Evolutionary conservation across 768 basidiomycete species (phyloP).

Genomic region (Naematelia encephala): DNA sequence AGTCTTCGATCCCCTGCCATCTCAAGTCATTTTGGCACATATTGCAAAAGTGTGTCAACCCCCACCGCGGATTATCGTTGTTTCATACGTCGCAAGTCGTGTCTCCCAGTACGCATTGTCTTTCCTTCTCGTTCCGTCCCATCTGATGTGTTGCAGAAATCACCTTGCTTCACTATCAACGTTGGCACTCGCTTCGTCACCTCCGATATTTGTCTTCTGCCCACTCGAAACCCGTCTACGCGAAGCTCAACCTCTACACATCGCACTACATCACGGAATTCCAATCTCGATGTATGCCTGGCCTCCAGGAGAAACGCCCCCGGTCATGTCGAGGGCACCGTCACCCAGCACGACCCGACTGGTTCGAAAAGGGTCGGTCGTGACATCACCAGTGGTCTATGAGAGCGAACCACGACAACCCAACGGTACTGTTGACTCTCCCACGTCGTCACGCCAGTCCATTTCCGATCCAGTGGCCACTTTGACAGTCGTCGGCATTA

Average conservation of each 20-base stretch:
- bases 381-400: background rate
- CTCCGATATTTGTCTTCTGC: conserved; percentile 41
- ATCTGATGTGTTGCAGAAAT: no score
- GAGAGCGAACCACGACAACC: background rate
- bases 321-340: background rate
- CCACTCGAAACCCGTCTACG: conserved; percentile 44
- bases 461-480: conserved; percentile 36
- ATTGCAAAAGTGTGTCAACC: conserved; percentile 43
- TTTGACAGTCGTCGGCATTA: conserved; percentile 22
- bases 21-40: conserved; percentile 44
- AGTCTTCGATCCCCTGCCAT: conserved; percentile 43
- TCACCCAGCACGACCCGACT: background rate
- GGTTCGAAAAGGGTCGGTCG: background rate
- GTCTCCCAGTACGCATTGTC: conserved; percentile 39
- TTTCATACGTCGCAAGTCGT: conserved; percentile 42
- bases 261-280: conserved; percentile 40
- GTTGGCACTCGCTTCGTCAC: conserved; percentile 37
- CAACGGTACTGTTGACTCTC: background rate
- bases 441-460: conserved; percentile 1
- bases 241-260: conserved; percentile 26
- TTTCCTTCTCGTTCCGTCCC: background rate
- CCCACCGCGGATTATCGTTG: conserved; percentile 44
- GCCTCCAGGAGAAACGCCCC: conserved; percentile 11
- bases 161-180: conserved; percentile 39
- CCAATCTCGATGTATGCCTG: conserved; percentile 48